Base-by-base conservation (phyloP, 257 asterid species). In the Fraxinus quadrangulata region DNA sequence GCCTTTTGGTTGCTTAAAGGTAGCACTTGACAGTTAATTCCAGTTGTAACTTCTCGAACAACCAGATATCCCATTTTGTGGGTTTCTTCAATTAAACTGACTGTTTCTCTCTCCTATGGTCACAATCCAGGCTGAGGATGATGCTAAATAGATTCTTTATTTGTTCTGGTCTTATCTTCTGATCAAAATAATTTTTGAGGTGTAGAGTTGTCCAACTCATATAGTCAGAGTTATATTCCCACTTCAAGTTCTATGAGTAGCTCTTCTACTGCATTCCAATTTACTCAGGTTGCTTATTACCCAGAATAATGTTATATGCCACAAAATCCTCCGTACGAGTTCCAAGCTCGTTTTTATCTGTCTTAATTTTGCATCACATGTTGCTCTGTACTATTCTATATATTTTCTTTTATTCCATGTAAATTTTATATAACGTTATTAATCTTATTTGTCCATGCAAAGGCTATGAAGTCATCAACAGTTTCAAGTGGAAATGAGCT, bases 401-500 rank as follows among this genome's bases (percentile, higher is more conserved):
- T 23, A n/a, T 63, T 63, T 21, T 26, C 21, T 63, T 11, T 23
- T 23, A 63, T 63, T 63, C 36, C 36, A 3, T 12, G 21, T 9
- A 45, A 34, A 37, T 66, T 77, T 66, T 26, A 30, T 34, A 42
- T 63, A 36, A 42, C 26, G n/a, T 26, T 26, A 42, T 63, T 23
- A 42, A 37, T 68, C 36, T 45, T 71, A 75, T 45, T 77, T 78
- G 45, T 84, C 74, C 70, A 81, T 75, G 37, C 86, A 77, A 74
- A 92, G 97, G 88, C 84, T 84, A 86, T 87, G 75, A 90, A 88
- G 89, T 86, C 87, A 80, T 80, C 90, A 74, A 51, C 80, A 51
- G 70, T 61, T 81, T 79, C 89, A 13, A 88, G 87, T 76, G 92
- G 84, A 75, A 88, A 89, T 70, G 99, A 91, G 84, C 93, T 96